A percentile compares a stretch with the other conserved stretches of the same genome.
Conservation (phyloP, 768 basidiomycete species). For the Tylopilus sp. region DNA sequence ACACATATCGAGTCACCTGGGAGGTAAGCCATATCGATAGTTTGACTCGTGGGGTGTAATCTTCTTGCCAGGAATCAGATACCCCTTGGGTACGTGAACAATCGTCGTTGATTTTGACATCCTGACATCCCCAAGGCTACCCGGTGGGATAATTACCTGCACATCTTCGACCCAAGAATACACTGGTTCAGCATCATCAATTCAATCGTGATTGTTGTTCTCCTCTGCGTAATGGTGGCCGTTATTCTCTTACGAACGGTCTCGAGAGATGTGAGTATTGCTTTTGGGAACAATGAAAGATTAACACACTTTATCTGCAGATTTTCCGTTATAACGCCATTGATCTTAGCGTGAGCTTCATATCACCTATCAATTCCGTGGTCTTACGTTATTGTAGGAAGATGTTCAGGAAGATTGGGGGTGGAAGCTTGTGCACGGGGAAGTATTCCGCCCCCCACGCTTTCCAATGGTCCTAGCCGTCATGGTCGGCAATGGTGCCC, state of each 20-base stretch:
- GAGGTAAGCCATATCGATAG: conserved; percentile 46
- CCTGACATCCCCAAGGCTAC: conserved; percentile 60
- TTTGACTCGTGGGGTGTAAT: conserved; percentile 2
- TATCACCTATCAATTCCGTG: neutral
- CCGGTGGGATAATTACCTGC: conserved; percentile 95
- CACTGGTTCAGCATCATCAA: conserved; percentile 97
- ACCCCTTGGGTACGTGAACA: conserved; percentile 66
- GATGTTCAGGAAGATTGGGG: conserved; percentile 98
- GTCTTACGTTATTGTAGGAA: conserved; percentile 47
- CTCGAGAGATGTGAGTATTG: conserved; percentile 69
- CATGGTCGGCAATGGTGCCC: conserved; percentile 73
- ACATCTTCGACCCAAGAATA: conserved; percentile 89
- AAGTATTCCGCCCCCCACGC: conserved; percentile 85
- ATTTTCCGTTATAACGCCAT: conserved; percentile 83
- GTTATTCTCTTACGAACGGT: conserved; percentile 87
- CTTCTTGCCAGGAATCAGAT: conserved; percentile 62
- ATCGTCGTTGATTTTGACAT: neutral
- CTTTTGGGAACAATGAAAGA: neutral
- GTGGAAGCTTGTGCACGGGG: conserved; percentile 96
- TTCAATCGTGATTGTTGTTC: conserved; percentile 85
- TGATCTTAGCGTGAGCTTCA: conserved; percentile 71
- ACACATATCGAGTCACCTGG: conserved; percentile 89
- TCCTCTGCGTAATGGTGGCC: conserved; percentile 91
- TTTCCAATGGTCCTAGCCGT: conserved; percentile 77
- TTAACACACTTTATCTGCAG: conserved; percentile 6